phyloP scores from a whole-genome alignment of 805 yeast genomes.

The fission yeast (Schizosaccharomyces pombe) region DNA sequence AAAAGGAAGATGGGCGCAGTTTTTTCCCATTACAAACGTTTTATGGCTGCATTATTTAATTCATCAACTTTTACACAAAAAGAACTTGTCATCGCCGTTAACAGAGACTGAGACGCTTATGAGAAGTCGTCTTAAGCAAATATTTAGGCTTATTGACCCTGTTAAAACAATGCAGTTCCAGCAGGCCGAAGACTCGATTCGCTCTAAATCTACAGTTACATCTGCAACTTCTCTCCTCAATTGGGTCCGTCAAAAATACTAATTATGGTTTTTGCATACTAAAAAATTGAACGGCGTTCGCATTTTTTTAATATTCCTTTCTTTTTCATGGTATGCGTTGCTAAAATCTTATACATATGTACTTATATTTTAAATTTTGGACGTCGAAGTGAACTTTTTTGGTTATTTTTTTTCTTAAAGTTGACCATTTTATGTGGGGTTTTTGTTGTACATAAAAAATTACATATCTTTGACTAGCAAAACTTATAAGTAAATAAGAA shows the following conservation, averaged over 20 bases:
- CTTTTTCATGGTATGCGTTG: too few relatives aligned
- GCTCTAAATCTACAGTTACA: neutral
- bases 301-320: too few relatives aligned
- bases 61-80: neutral
- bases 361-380: too few relatives aligned
- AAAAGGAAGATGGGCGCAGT: conserved; percentile 25
- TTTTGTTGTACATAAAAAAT: too few relatives aligned
- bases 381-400: too few relatives aligned
- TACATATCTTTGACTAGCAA: too few relatives aligned
- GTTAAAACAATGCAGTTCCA: neutral
- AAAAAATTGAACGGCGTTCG: too few relatives aligned
- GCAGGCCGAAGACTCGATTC: neutral
- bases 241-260: neutral
- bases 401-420: too few relatives aligned
- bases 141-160: neutral
- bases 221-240: neutral
- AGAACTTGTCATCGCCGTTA: neutral
- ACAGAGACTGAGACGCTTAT: neutral
- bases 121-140: neutral
- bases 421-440: too few relatives aligned
- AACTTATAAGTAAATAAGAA: too few relatives aligned
- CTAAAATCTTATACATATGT: too few relatives aligned
- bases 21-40: conserved; percentile 29
- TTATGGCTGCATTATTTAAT: conserved; percentile 40
- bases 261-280: too few relatives aligned